Evolutionary conservation across 1,139 yeast species (phyloP).

Genomic region (Suhomyces choctaworum): DNA sequence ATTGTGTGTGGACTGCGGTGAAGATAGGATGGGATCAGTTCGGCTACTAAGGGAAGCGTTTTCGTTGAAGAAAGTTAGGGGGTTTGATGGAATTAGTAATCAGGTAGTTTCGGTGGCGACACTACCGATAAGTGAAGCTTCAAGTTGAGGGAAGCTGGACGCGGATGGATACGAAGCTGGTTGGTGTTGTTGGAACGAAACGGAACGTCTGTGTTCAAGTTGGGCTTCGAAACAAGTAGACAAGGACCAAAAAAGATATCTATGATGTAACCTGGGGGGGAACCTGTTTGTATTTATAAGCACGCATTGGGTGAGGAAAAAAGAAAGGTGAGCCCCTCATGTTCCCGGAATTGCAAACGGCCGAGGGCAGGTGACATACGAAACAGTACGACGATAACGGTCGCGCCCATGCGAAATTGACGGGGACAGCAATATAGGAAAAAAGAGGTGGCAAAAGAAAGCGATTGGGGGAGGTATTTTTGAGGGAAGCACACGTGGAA

Average conservation of each 20-base stretch:
- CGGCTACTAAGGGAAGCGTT: neutral
- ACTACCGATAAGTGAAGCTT: conserved; percentile 8
- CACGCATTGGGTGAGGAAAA: conserved; percentile 2
- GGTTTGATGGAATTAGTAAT: conserved; percentile 8
- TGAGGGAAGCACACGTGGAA: no score
- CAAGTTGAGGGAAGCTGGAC: no score
- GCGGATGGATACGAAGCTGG: no score
- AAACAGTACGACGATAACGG: no score
- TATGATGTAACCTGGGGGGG: conserved; percentile 5
- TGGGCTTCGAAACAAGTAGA: no score
- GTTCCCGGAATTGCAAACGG: conserved; percentile 1
- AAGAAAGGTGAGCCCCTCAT: conserved; percentile 8
- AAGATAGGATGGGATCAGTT: neutral
- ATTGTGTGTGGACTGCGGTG: conserved; percentile 14
- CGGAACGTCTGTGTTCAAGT: no score
- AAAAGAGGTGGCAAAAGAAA: no score
- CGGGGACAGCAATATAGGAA: no score
- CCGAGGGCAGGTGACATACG: neutral
- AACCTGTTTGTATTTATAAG: conserved; percentile 4
- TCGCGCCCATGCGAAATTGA: no score
- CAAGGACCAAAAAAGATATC: neutral
- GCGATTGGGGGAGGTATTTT: no score
- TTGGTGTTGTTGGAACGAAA: no score
- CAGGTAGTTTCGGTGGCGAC: conserved; percentile 4
- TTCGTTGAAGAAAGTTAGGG: neutral